phyloP scores from a whole-genome alignment of 1,139 yeast species.

The Ogataea hybrid region DNA sequence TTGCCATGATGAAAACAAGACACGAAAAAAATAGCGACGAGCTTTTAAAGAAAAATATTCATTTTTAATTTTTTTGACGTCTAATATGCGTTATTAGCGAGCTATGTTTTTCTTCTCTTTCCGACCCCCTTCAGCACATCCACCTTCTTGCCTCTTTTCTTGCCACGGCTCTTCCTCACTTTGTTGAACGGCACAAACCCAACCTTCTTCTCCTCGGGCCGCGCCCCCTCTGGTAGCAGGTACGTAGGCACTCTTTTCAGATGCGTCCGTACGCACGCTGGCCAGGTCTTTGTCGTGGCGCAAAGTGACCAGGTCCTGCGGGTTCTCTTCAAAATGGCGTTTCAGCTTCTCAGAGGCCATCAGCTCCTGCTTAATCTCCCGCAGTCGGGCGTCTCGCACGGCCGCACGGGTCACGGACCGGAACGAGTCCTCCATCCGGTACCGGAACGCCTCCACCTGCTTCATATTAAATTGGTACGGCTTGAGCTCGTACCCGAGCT shows the following conservation, averaged over 20 bases:
- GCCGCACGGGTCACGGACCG: constrained; percentile 90
- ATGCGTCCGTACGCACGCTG: constrained; percentile 80
- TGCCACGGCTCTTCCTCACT: constrained; percentile 41
- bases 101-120: constrained; percentile 33
- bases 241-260: constrained; percentile 92
- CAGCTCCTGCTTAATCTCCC: constrained; percentile 85
- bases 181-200: constrained; percentile 82
- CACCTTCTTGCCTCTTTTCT: constrained; percentile 38
- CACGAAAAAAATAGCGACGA: constrained; percentile 6
- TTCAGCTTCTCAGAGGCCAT: constrained; percentile 86
- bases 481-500: constrained; percentile 62
- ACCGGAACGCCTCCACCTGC: constrained; percentile 94
- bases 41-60: neutral
- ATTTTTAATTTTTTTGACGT: neutral
- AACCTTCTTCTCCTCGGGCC: constrained; percentile 54
- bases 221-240: constrained; percentile 77
- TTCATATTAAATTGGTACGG: constrained; percentile 92
- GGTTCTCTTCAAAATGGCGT: constrained; percentile 95
- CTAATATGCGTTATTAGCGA: neutral
- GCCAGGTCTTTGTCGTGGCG: constrained; percentile 92
- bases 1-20: constrained; percentile 25
- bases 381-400: constrained; percentile 89
- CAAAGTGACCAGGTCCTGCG: constrained; percentile 86
- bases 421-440: constrained; percentile 96
- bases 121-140: constrained; percentile 73